These are phyloP conservation scores for Scedosporium aurantiacum DNA, from an alignment of 2,329 filamentous ascomycete species.

Conservation along the genomic window DNA sequence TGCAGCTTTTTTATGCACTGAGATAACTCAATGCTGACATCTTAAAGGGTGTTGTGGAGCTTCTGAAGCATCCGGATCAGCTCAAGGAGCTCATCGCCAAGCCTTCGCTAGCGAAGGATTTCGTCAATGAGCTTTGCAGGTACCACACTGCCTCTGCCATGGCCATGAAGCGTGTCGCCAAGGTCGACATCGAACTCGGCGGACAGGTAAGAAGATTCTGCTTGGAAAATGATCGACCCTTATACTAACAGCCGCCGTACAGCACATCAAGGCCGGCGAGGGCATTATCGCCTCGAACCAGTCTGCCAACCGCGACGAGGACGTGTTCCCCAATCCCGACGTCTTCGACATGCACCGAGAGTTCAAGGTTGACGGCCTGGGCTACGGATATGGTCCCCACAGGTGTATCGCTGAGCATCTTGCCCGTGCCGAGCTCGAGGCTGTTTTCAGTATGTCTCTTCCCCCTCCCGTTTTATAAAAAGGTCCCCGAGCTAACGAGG, in stretches of 20 bases:
- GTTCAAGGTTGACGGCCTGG: conserved; percentile 23
- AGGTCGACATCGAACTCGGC: conserved; percentile 31
- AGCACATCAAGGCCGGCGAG: conserved; percentile 29
- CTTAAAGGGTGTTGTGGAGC: conserved; percentile 28
- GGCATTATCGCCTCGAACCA: conserved; percentile 36
- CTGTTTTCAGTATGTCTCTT: conserved; percentile 28
- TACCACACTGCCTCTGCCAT: conserved; percentile 36
- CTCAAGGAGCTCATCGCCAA: conserved; percentile 28
- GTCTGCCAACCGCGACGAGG: conserved; percentile 35
- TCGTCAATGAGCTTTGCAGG: conserved; percentile 37
- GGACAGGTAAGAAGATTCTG: conserved; percentile 20
- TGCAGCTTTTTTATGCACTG: background rate
- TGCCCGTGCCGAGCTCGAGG: conserved; percentile 28
- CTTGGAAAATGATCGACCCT: background rate
- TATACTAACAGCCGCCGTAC: background rate
- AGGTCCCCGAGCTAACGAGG: background rate
- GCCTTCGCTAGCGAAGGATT: conserved; percentile 22
- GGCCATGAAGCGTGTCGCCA: conserved; percentile 35
- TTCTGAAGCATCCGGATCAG: conserved; percentile 31
- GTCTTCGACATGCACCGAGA: conserved; percentile 31
- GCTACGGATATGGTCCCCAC: conserved; percentile 35
- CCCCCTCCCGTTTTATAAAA: background rate
- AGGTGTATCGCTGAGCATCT: conserved; percentile 34
- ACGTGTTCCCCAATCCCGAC: conserved; percentile 28
- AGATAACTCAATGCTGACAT: background rate